Conservation (phyloP, 257 asterid genomes). For the Nicotiana tomentosiformis region DNA sequence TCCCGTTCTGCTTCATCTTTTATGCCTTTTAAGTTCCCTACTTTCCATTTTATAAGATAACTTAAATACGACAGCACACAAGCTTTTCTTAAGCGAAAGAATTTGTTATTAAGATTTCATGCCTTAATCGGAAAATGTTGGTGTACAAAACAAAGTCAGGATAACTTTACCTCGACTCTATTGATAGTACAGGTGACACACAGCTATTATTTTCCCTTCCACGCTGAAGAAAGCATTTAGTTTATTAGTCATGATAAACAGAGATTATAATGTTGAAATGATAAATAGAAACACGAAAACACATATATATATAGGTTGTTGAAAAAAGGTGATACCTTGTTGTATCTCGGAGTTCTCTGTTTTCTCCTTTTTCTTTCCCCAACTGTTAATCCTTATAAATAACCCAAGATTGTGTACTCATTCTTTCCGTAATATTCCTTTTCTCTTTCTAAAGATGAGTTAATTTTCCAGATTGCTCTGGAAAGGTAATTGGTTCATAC, state of each 20-base stretch:
- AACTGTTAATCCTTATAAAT: neutral
- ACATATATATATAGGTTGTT: neutral
- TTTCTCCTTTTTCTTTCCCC: neutral
- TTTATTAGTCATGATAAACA: neutral
- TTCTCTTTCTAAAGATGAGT: neutral
- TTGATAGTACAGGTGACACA: neutral
- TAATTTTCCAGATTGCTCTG: slow-evolving; percentile 62
- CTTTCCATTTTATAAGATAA: neutral
- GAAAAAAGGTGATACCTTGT: neutral
- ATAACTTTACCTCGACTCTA: neutral
- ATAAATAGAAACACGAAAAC: neutral
- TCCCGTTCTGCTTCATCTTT: neutral
- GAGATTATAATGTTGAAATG: neutral
- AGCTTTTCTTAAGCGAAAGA: neutral
- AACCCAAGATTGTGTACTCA: neutral
- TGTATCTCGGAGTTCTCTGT: neutral
- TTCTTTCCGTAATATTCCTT: neutral
- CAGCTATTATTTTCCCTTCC: neutral
- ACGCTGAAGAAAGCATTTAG: neutral
- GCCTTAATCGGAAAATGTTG: neutral
- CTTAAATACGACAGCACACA: neutral
- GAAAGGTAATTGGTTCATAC: slow-evolving; percentile 92
- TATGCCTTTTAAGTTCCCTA: neutral
- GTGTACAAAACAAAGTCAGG: neutral
- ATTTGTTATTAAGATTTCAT: neutral